Evolutionary conservation across 768 basidiomycete species (phyloP), one percentile per base, ranked within the genome.

Genomic region (Amylocystis lapponica): DNA sequence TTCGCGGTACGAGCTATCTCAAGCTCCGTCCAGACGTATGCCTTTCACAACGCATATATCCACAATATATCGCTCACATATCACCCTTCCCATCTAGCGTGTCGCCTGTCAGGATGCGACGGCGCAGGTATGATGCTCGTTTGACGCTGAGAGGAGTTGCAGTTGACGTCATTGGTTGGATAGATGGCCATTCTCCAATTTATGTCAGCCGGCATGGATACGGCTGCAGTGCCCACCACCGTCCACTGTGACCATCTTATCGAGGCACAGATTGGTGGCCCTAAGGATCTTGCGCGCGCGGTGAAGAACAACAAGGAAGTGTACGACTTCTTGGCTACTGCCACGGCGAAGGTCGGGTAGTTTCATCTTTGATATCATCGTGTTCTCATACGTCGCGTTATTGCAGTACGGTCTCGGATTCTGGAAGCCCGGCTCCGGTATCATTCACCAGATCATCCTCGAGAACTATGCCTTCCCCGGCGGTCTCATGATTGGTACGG

Each of bases 381-480:
- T 27, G 13, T 23, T n/a, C 41, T 9, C 17, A 31, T 14, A 36
- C 17, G 39, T 22, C 37, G 31, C 23, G 39, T 48, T 33, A 35
- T 42, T 22, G 27, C 40, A 91, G 85, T 99, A 97, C 66, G 94
- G 94, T 64, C 92, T 98, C 55, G 95, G 95, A 49, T 99, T 99
- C 78, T 99, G 95, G 95, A 91, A 86, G 71, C 94, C 95, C 36
- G 95, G 96, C 56, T 94, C 92, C 57, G 95, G 95, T 70, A 99
- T 99, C 66, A 97, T 99, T 54, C 91, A 94, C 68, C 93, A 98
- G 71, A 98, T 98, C 61, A 92, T 99, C 62, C 78, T 98, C 58
- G 95, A 99, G 68, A 97, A 98, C 76, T 98, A 99, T 65, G 96
- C 94, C 3, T 94, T 97, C 81, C 95, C 95, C 41, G 95, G 95